Percentiles rank a stretch among this genome's conserved stretches.
Conservation (phyloP, 805 yeast species). For the Cyberlindnera subsufficiens region DNA sequence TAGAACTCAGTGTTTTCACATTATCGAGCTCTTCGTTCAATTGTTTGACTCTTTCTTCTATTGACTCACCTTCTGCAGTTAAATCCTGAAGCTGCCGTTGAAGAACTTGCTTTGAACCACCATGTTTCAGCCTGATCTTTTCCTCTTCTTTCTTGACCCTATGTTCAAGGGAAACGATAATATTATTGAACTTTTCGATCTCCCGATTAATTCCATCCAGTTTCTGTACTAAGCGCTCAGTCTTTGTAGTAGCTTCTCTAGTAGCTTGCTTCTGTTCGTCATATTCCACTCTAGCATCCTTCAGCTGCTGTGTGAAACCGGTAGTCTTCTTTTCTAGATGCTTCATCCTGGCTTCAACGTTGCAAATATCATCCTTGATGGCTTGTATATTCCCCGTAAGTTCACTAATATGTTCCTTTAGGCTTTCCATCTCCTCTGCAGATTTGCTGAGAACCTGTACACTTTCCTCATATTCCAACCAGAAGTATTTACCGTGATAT, state of each 20-base stretch:
- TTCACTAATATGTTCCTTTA: slow-evolving; percentile 8
- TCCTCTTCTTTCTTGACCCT: slow-evolving; percentile 20
- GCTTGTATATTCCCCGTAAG: slow-evolving; percentile 4
- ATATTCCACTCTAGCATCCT: slow-evolving; percentile 14
- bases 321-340: slow-evolving; percentile 5
- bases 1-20: neutral
- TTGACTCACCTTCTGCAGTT: neutral
- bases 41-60: neutral
- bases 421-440: slow-evolving; percentile 11
- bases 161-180: slow-evolving; percentile 13
- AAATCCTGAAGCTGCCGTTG: slow-evolving; percentile 8
- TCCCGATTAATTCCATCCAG: slow-evolving; percentile 14
- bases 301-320: slow-evolving; percentile 11
- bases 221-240: slow-evolving; percentile 17
- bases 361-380: slow-evolving; percentile 1
- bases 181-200: slow-evolving; percentile 12
- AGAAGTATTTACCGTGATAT: slow-evolving; percentile 41
- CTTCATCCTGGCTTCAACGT: neutral
- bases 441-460: slow-evolving; percentile 4
- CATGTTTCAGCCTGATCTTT: slow-evolving; percentile 23
- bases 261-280: slow-evolving; percentile 7
- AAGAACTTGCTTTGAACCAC: slow-evolving; percentile 20
- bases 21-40: neutral
- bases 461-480: slow-evolving; percentile 35
- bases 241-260: slow-evolving; percentile 1